phyloP scores from a whole-genome alignment of 2,329 filamentous ascomycete genomes.

The Aspergillus felis region DNA sequence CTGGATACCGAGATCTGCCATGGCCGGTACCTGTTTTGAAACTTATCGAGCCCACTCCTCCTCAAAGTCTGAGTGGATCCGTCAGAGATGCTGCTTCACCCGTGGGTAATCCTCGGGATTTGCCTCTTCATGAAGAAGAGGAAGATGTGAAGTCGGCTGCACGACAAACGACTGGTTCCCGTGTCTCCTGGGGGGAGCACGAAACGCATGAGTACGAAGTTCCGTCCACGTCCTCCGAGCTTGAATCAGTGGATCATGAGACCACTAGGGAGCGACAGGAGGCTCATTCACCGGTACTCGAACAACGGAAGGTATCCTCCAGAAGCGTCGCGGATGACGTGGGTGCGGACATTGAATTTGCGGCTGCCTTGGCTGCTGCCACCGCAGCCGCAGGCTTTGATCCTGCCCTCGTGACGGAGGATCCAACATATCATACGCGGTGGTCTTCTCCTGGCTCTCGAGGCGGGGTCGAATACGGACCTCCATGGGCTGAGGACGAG shows the following conservation, averaged over 20 bases:
- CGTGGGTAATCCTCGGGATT: conserved; percentile 30
- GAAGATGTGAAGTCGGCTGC: conserved; percentile 36
- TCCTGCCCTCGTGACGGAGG: conserved; percentile 64
- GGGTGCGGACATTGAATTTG: conserved; percentile 64
- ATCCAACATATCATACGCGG: conserved; percentile 60
- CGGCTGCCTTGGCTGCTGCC: conserved; percentile 65
- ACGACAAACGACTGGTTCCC: conserved; percentile 45
- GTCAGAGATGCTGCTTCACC: conserved; percentile 30
- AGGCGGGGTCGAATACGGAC: conserved; percentile 50
- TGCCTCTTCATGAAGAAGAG: conserved; percentile 35
- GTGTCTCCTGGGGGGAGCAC: conserved; percentile 64
- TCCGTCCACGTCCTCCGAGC: conserved; percentile 50
- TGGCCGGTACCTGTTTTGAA: conserved; percentile 53
- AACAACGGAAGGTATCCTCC: conserved; percentile 5
- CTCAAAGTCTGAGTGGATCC: conserved; percentile 44
- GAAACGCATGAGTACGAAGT: conserved; percentile 62
- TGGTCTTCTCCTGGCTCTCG: conserved; percentile 61
- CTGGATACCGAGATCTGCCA: conserved; percentile 23
- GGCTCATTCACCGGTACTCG: conserved; percentile 8
- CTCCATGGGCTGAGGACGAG: conserved; percentile 49
- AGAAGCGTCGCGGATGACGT: conserved; percentile 5
- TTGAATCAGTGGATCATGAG: conserved; percentile 26
- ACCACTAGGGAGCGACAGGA: conserved; percentile 4
- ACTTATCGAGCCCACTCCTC: conserved; percentile 56
- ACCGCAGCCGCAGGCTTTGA: conserved; percentile 67